Base-by-base conservation (phyloP, 2,329 filamentous ascomycete genomes). In the Stagonosporopsis cucurbitacearum region DNA sequence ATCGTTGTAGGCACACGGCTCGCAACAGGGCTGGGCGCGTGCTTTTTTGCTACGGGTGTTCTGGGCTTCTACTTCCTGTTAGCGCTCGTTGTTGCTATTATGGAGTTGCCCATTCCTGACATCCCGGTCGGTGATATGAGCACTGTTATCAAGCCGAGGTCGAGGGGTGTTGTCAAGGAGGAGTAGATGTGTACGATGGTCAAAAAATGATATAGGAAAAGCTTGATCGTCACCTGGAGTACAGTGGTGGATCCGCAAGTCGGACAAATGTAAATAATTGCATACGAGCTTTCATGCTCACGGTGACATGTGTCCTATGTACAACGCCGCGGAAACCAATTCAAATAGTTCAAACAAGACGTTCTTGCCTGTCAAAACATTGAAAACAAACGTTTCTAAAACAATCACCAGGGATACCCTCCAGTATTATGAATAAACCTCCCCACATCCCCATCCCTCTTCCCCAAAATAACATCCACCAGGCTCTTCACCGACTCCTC, bases 401-500 rank as follows among this genome's bases (percentile, higher is more conserved):
- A 12, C 19, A 4, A 19, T 59, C 66, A 74, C 71, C 72, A 75
- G n/a, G 66, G 69, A 54, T 69, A 74, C 7, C 47, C 62, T 3
- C 70, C 71, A 3, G 60, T 63, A 23, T 71, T 72, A 53, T 73
- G 67, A 33, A 77, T 63, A 28, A 75, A 73, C 8, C 57, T 63
- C 0, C 69, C 70, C 8, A 54, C 55, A 43, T 77, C 74, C 0
- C 42, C 66, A 64, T 78, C 75, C 49, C 75, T 65, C 57, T 70
- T 71, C 0, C 76, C 76, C 36, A 75, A 68, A 6, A 78, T 48
- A 23, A 78, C 65, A 22, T 74, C 71, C 54, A 77, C 65, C 43
- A 78, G 62, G 22, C 73, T 72, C 48, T 48, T 50, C 22, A 72
- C 74, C 0, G 64, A 70, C 45, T 75, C 71, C 48, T 65, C 62